Evolutionary conservation across 495 filamentous ascomycete genomes (phyloP).

Genomic region (Thermochaetoides thermophila): DNA sequence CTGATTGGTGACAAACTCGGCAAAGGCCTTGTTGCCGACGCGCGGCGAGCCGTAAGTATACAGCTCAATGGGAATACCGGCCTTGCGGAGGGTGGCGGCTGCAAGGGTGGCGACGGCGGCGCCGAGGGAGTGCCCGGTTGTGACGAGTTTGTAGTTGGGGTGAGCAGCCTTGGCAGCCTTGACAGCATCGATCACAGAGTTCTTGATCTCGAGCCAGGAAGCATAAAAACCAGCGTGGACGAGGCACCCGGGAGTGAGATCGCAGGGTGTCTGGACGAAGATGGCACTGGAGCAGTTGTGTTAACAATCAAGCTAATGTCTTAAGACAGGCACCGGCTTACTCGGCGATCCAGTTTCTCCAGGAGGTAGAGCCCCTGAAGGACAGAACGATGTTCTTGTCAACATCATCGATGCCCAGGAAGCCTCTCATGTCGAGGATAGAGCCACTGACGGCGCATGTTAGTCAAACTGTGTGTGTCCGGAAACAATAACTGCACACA

Average conservation of each 20-base stretch:
- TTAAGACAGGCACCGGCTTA: constrained; percentile 20
- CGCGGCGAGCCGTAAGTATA: constrained; percentile 59
- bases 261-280: constrained; percentile 19
- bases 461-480: neutral
- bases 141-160: constrained; percentile 37
- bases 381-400: constrained; percentile 49
- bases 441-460: constrained; percentile 26
- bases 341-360: constrained; percentile 56
- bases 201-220: constrained; percentile 23
- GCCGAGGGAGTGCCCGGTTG: constrained; percentile 58
- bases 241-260: constrained; percentile 18
- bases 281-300: constrained; percentile 18
- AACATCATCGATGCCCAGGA: constrained; percentile 49
- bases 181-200: constrained; percentile 11
- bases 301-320: too few species aligned
- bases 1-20: constrained; percentile 37
- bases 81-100: constrained; percentile 40
- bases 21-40: constrained; percentile 44
- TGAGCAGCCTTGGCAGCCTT: constrained; percentile 18
- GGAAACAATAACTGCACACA: constrained; percentile 4
- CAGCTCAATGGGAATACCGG: constrained; percentile 26
- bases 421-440: constrained; percentile 50
- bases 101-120: constrained; percentile 49
- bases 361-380: constrained; percentile 49
- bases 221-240: constrained; percentile 27